phyloP scores from a whole-genome alignment of 257 asterid genomes.

The Fraxinus quadrangulata region DNA sequence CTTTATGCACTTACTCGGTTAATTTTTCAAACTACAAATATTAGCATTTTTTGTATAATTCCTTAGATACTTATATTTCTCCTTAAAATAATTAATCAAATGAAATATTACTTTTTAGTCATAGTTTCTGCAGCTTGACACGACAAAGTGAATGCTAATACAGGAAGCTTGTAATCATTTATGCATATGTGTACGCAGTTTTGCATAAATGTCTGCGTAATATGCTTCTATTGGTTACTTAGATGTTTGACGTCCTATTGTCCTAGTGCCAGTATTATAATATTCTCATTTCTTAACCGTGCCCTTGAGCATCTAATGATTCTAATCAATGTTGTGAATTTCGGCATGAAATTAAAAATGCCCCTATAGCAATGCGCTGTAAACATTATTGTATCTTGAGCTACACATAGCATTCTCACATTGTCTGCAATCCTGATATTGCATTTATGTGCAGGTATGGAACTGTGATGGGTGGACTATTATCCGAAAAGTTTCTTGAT shows the following conservation, averaged over 20 bases:
- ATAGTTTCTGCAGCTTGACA: neutral
- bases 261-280: neutral
- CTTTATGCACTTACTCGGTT: neutral
- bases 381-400: neutral
- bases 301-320: neutral
- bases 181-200: neutral
- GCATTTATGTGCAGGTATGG: slow-evolving; percentile 68
- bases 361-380: neutral
- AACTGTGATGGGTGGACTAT: slow-evolving; percentile 95
- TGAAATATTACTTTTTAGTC: neutral
- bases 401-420: neutral
- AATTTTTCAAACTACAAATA: neutral
- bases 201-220: too few species aligned
- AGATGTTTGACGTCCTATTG: neutral
- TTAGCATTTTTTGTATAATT: neutral
- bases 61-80: too few species aligned
- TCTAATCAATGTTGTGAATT: neutral
- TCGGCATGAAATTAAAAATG: neutral
- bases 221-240: neutral
- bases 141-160: neutral
- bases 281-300: neutral
- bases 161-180: neutral
- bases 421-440: slow-evolving; percentile 22
- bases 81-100: neutral
- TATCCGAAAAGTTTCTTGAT: slow-evolving; percentile 92